Evolutionary conservation across 768 basidiomycete species (phyloP), one percentile per base, ranked within the genome.

Genomic region (Psilocybe subaeruginosa): DNA sequence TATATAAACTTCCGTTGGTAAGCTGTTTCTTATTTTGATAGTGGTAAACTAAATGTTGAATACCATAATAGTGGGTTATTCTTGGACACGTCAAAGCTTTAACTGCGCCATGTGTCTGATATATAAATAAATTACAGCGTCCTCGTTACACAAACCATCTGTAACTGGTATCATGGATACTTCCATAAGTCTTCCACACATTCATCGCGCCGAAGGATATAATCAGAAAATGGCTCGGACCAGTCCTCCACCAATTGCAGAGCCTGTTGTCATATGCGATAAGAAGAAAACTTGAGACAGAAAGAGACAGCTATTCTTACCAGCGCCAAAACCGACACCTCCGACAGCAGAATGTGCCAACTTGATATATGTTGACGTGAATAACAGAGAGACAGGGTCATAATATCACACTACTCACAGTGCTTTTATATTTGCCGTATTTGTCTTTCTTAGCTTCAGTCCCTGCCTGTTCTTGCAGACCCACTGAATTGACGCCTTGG

Each of bases 251-350:
- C 66, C 66, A 35, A 67, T 64, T 6, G 66, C 66, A 58, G 64
- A 60, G 49, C 66, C 66, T 67, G 55, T 37, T n/a, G 16, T 16
- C 56, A 54, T 35, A 37, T 8, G 8, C 47, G 45, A 17, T 17
- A 37, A 19, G 14, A 17, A n/a, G 27, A 5, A 17, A 14, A 39
- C 37, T 39, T 31, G 30, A 56, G n/a, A 12, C 6, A 35, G 16
- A 23, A 27, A n/a, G 27, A 46, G 3, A 48, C 31, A 19, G 14
- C 3, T 11, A 45, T 12, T 77, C 84, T 54, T 54, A 87, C 89
- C 89, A 60, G 88, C 89, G 66, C 91, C 91, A 64, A 91, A 91
- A 0, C 91, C 91, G 58, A 86, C 85, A 69, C 91, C 91, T 30
- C 90, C 89, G 16, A 78, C 86, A 12, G 85, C 86, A 31, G 85